These are phyloP conservation scores for Bombardia bombarda DNA, from an alignment of 495 filamentous ascomycete species.

Conservation along the genomic window DNA sequence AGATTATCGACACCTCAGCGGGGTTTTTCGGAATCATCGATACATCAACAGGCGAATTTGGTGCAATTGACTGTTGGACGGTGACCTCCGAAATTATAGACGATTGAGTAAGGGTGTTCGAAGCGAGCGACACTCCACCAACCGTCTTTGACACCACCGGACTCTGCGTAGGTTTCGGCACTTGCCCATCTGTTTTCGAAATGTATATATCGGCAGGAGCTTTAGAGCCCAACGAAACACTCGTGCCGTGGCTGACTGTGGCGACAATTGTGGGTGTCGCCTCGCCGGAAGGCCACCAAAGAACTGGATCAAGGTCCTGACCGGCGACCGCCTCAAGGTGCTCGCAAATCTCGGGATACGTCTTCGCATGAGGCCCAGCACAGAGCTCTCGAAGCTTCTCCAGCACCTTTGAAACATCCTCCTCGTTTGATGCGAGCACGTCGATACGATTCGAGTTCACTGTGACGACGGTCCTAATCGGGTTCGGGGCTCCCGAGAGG, in stretches of 20 bases:
- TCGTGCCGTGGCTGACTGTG: background rate
- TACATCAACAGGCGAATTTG: no score
- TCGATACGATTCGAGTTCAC: conserved; percentile 11
- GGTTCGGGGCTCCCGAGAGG: background rate
- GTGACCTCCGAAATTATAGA: no score
- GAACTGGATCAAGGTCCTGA: background rate
- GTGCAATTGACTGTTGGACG: no score
- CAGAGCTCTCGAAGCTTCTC: conserved; percentile 11
- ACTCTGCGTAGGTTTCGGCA: no score
- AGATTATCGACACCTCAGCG: background rate
- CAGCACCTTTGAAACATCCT: conserved; percentile 13
- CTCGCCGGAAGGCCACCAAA: background rate
- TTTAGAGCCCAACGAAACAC: background rate
- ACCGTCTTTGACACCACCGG: no score
- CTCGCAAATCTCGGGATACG: conserved; percentile 14
- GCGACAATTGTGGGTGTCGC: background rate
- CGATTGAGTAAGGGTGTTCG: background rate
- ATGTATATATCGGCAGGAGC: background rate
- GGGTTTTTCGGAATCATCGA: background rate
- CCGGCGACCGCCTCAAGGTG: background rate
- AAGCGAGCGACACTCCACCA: no score
- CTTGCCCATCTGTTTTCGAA: no score
- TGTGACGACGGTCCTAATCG: conserved; percentile 12
- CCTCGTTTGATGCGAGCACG: conserved; percentile 6
- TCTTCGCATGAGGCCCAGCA: conserved; percentile 4